Conservation (phyloP, 768 basidiomycete species). For the Phanerochaete carnosa region DNA sequence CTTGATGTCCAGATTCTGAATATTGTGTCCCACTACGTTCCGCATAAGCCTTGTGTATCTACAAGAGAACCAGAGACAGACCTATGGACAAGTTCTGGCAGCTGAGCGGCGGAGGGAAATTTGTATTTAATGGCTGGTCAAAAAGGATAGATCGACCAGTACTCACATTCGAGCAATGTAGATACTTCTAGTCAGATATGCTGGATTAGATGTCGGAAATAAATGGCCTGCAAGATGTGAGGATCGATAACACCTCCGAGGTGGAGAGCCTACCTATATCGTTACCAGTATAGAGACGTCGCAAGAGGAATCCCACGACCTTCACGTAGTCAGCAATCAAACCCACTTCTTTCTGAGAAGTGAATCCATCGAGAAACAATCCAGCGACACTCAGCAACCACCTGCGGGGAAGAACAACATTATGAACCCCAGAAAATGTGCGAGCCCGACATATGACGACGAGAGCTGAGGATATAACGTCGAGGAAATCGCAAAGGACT, state of each 20-base stretch:
- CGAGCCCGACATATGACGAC: not conserved
- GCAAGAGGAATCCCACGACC: too few species aligned
- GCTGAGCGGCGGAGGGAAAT: not conserved
- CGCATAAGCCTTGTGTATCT: too few species aligned
- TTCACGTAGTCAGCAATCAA: too few species aligned
- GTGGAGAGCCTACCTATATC: too few species aligned
- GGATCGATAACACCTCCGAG: not conserved
- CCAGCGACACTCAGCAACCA: too few species aligned
- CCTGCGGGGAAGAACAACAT: not conserved
- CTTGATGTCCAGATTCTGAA: not conserved
- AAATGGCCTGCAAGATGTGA: not conserved
- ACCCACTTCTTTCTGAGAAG: too few species aligned
- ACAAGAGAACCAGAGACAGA: not conserved
- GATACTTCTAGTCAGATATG: not conserved
- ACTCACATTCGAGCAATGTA: not conserved
- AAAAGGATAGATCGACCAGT: not conserved
- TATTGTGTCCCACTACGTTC: not conserved
- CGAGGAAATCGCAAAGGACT: not conserved
- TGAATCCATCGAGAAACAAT: too few species aligned
- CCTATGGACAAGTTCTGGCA: not conserved
- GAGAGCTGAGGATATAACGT: not conserved
- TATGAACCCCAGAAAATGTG: not conserved
- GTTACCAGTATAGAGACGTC: too few species aligned
- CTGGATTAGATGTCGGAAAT: not conserved
- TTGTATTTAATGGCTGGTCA: not conserved